Evolutionary conservation across 2,329 filamentous ascomycete genomes (phyloP).

Genomic region (Colletotrichum agaves): DNA sequence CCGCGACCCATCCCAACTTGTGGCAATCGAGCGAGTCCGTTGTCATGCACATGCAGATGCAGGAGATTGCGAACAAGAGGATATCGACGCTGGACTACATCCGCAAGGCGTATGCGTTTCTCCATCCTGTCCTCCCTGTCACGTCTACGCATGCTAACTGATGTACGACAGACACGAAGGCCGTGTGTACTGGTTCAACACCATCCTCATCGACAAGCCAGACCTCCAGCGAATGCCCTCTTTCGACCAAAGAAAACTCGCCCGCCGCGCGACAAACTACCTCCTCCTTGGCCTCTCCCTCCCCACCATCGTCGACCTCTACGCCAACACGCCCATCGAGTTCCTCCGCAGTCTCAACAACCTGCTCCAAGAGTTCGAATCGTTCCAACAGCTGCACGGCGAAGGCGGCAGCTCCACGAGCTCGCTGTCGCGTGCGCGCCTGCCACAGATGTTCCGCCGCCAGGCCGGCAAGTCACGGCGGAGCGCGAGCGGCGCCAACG

Average conservation of each 20-base stretch:
- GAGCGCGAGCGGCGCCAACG: constrained; percentile 60
- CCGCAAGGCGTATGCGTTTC: constrained; percentile 81
- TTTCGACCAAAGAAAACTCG: constrained; percentile 84
- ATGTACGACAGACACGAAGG: constrained; percentile 79
- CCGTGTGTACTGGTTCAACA: constrained; percentile 98
- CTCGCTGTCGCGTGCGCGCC: constrained; percentile 79
- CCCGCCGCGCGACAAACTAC: constrained; percentile 92
- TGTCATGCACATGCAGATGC: constrained; percentile 72
- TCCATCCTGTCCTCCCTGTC: neutral
- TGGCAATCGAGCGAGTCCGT: constrained; percentile 57
- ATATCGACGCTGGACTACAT: constrained; percentile 95
- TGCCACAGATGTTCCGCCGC: constrained; percentile 86
- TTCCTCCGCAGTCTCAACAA: constrained; percentile 89
- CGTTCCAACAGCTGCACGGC: constrained; percentile 88
- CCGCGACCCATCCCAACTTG: constrained; percentile 39
- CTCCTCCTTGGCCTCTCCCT: constrained; percentile 92
- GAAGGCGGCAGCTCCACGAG: constrained; percentile 76
- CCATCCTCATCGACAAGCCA: constrained; percentile 85
- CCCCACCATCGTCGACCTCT: constrained; percentile 88
- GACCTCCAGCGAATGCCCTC: constrained; percentile 87
- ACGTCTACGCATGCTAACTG: constrained; percentile 17
- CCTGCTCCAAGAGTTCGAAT: constrained; percentile 90
- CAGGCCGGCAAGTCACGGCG: constrained; percentile 68
- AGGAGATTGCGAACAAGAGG: constrained; percentile 88
- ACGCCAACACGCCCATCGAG: constrained; percentile 81